Base-by-base conservation (phyloP, 2,329 filamentous ascomycete species). In the Talaromyces sp. region DNA sequence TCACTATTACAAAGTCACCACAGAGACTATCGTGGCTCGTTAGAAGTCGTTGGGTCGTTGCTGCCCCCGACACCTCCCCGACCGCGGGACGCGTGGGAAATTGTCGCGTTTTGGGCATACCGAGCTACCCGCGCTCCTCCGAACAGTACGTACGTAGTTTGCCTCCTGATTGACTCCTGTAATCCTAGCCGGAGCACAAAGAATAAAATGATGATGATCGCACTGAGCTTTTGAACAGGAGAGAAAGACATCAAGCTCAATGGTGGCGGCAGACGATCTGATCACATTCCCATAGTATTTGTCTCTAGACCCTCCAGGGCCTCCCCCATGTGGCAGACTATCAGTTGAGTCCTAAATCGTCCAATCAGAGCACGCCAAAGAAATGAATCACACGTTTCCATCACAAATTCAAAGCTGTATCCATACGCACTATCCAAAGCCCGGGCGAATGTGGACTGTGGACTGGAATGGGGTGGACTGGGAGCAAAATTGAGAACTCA, bases 311-410 rank as follows among this genome's bases (percentile, higher is more conserved):
- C 29, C 51, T 34, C 11, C 29, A 31, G 49, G 49, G 15, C 51
- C 29, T 34, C 51, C 51, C 47, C 53, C 53, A 56, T 56, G 53
- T 56, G 53, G 53, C 53, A 56, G 36, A 25, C 31, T 56, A 36
- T 25, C 53, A 5, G 31, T 17, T 15, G n/a, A 38, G 38, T 22
- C 25, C 31, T 15, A 22, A 36, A 15, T 36, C 5, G 31, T 4
- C 53, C 53, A 56, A 56, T 56, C n/a, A 56, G 31, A 22, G 1
- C 0, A 3, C 31, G 5, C n/a, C 53, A 36, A 36, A 10, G 10
- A 38, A 36, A 56, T 56, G 31, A 56, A 56, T 56, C 53, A 56
- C 51, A 54, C 53, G 31, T 56, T 56, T 31, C 53, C 31, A 56
- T 36, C 31, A 38, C 53, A 56, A 25, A 56, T 31, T 38, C 53